Base-by-base conservation (phyloP, 495 filamentous ascomycete genomes). In the Aspergillus mulundensis region DNA sequence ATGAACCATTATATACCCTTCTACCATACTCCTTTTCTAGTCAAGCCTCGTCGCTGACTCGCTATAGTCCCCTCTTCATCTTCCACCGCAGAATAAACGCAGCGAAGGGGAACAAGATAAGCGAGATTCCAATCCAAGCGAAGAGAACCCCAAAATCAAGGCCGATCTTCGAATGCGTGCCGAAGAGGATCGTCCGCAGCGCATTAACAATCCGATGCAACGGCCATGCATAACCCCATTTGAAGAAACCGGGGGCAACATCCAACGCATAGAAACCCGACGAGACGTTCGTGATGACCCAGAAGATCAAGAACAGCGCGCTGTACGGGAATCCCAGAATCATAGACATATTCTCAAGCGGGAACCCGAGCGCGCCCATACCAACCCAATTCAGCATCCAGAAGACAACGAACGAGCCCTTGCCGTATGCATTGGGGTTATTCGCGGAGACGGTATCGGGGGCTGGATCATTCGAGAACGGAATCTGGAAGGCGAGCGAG, bases 381-480 rank as follows among this genome's bases (percentile, higher is more conserved):
- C 87, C 86, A 1, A 84, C 70, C 68, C 77, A 89, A 58, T 89
- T 90, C 16, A 88, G 66, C 85, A 89, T 88, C 85, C 85, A 89
- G 63, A 86, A 89, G 0, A 89, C 84, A 0, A 81, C 68, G 50
- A 90, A 89, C 0, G 81, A 84, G 14, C 74, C 85, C 18, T 73
- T 66, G 3, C 78, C 77, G 64, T 87, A 89, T 0, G 79, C 82
- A 39, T 84, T 84, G 0, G 82, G 66, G 40, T 78, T 76, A 23
- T 59, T 61, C 0, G 77, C 74, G 7, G 77, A 62, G 2, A 75
- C 54, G 6, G 72, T 76, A n/a, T 70, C 63, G 12, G 77, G 70
- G 1, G 72, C 78, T 0, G 72, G 65, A 11, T 56, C 54, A 53
- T 76, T 78, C 7, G 60, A 68, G 60, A 89, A 87, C 1, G 84